These are phyloP conservation scores for Collybia sp. DNA, from an alignment of 768 basidiomycete species.

Conservation along the genomic window DNA sequence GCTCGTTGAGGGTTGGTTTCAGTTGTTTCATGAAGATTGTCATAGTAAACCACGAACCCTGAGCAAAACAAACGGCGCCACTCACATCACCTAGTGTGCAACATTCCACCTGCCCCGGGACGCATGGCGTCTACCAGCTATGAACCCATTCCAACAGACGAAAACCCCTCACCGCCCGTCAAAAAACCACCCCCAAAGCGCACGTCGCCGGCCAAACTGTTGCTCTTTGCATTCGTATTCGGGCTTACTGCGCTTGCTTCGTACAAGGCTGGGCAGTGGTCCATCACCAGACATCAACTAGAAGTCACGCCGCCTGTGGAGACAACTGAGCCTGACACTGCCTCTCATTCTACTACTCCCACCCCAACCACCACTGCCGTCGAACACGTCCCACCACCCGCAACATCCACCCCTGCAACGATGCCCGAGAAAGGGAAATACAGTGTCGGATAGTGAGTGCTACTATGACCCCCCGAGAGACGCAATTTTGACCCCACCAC, in stretches of 20 bases:
- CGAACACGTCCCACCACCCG: conserved; percentile 3
- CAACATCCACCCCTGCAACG: conserved; percentile 14
- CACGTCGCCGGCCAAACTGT: conserved; percentile 18
- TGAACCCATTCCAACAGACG: conserved; percentile 26
- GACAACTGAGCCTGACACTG: not conserved
- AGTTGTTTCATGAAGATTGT: too few species aligned
- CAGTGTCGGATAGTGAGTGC: conserved; percentile 76
- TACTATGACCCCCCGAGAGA: not conserved
- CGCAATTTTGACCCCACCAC: conserved; percentile 6
- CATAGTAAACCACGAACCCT: not conserved
- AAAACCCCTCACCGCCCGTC: conserved; percentile 15
- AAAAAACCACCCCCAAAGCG: conserved; percentile 17
- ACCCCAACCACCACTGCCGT: conserved; percentile 4
- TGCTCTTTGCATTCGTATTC: conserved; percentile 31
- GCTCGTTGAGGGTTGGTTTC: too few species aligned
- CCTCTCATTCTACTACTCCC: conserved; percentile 5
- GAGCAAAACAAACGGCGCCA: too few species aligned
- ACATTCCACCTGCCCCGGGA: not conserved
- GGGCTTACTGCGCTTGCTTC: conserved; percentile 30
- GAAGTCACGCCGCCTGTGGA: not conserved
- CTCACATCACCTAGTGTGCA: not conserved
- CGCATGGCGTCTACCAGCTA: conserved; percentile 15
- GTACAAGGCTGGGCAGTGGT: conserved; percentile 42
- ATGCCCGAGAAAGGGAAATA: conserved; percentile 54
- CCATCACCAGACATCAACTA: conserved; percentile 10